Conservation (phyloP, 2,329 filamentous ascomycete genomes). For the Sporothrix variecibatus region DNA sequence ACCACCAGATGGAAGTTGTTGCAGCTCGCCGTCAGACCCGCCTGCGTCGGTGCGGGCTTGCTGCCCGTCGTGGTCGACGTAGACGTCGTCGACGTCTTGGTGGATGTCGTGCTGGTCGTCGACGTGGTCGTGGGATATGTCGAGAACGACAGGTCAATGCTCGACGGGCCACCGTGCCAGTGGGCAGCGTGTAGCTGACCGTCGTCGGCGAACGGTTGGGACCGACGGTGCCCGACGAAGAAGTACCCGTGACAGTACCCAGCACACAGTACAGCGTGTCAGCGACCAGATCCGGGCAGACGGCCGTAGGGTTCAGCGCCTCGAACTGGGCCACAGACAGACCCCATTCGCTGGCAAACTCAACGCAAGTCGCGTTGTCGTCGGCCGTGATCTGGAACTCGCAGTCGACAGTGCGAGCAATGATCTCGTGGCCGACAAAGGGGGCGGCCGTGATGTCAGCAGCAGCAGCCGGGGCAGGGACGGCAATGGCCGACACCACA, state of each 20-base stretch:
- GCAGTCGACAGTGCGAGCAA: slow-evolving; percentile 23
- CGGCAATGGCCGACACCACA: neutral
- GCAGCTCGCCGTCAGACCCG: slow-evolving; percentile 17
- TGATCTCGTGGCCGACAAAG: neutral
- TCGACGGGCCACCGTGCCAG: neutral
- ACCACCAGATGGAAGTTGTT: slow-evolving; percentile 22
- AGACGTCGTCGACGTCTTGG: slow-evolving; percentile 23
- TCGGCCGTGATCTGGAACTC: slow-evolving; percentile 16
- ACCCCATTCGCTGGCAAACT: slow-evolving; percentile 28
- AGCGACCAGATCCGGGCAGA: slow-evolving; percentile 24
- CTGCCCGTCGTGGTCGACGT: slow-evolving; percentile 16
- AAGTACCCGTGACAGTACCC: slow-evolving; percentile 14
- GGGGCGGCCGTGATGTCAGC: neutral
- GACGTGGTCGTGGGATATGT: slow-evolving; percentile 19
- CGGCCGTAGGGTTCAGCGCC: slow-evolving; percentile 29
- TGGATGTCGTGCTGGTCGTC: slow-evolving; percentile 19
- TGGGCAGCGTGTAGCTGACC: slow-evolving; percentile 11
- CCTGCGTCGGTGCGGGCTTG: slow-evolving; percentile 10
- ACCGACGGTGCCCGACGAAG: neutral
- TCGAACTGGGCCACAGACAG: slow-evolving; percentile 24
- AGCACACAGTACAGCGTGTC: slow-evolving; percentile 28
- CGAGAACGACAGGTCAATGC: neutral
- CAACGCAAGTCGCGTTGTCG: slow-evolving; percentile 25
- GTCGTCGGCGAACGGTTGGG: neutral
- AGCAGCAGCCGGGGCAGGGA: neutral